These are phyloP conservation scores for Trametes coccinea DNA, from an alignment of 768 basidiomycete genomes.

Conservation along the genomic window DNA sequence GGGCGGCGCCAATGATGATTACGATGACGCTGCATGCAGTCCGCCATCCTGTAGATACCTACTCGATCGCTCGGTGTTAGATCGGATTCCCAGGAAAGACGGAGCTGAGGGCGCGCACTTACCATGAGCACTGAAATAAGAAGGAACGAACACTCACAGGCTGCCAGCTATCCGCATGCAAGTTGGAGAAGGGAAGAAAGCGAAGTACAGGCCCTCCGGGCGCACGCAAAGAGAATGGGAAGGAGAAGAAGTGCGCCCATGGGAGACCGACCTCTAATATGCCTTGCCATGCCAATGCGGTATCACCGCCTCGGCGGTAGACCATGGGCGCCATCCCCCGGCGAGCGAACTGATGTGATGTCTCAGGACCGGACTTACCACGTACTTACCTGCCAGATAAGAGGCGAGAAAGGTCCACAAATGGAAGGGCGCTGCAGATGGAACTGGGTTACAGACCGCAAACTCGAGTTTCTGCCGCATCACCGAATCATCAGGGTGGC, in stretches of 20 bases:
- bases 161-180: background rate
- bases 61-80: background rate
- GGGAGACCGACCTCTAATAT: slow-evolving; percentile 2
- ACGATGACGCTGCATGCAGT: slow-evolving; percentile 16
- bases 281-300: background rate
- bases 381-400: background rate
- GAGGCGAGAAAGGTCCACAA: background rate
- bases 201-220: background rate
- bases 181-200: background rate
- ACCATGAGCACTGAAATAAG: slow-evolving; percentile 1
- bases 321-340: background rate
- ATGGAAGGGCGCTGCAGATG: too few relatives aligned
- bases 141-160: background rate
- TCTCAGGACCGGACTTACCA: background rate
- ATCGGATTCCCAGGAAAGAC: background rate
- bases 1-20: slow-evolving; percentile 17
- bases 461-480: too few relatives aligned
- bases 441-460: too few relatives aligned
- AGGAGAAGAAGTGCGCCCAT: slow-evolving; percentile 1
- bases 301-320: slow-evolving; percentile 12
- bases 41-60: slow-evolving; percentile 21
- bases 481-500: too few relatives aligned
- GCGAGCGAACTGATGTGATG: background rate
- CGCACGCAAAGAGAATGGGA: background rate
- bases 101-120: background rate